Conservation (phyloP, 2,329 filamentous ascomycete species). For the Golovinomyces cichoracearum region DNA sequence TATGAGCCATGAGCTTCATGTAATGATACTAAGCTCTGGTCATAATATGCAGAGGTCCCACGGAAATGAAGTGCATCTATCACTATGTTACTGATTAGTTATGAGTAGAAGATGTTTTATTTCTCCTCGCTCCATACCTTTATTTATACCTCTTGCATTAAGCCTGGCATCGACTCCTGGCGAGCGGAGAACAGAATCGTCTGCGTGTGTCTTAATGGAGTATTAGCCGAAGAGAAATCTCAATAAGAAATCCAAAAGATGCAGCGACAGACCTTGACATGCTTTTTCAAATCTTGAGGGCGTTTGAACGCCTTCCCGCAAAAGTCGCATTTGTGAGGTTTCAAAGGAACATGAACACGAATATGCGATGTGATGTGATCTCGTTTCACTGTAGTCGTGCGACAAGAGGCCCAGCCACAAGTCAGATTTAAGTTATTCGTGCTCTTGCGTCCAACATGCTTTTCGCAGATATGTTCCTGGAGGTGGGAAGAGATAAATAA, state of each 20-base stretch:
- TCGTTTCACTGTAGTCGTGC: constrained; percentile 91
- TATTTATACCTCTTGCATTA: constrained; percentile 23
- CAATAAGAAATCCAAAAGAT: no score
- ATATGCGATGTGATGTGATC: constrained; percentile 99
- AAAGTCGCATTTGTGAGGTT: constrained; percentile 97
- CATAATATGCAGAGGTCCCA: constrained; percentile 17
- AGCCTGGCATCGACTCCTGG: constrained; percentile 24
- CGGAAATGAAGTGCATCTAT: constrained; percentile 15
- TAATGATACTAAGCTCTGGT: constrained; percentile 36
- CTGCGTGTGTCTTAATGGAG: constrained; percentile 47
- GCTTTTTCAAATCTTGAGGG: constrained; percentile 96
- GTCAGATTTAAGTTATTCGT: constrained; percentile 96
- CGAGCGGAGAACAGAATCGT: constrained; percentile 43
- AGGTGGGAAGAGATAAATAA: neutral
- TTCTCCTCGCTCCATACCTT: constrained; percentile 13
- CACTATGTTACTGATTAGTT: constrained; percentile 6
- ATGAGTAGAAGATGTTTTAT: constrained; percentile 7
- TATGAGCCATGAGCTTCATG: constrained; percentile 25
- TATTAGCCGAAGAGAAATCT: neutral
- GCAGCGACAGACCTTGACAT: constrained; percentile 44
- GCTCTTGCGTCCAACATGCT: constrained; percentile 93
- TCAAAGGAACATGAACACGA: constrained; percentile 90
- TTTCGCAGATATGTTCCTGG: constrained; percentile 92
- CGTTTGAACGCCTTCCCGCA: constrained; percentile 98
- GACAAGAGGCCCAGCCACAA: constrained; percentile 89